Conservation (phyloP, 306 rosid genomes). For the Senna siamea region DNA sequence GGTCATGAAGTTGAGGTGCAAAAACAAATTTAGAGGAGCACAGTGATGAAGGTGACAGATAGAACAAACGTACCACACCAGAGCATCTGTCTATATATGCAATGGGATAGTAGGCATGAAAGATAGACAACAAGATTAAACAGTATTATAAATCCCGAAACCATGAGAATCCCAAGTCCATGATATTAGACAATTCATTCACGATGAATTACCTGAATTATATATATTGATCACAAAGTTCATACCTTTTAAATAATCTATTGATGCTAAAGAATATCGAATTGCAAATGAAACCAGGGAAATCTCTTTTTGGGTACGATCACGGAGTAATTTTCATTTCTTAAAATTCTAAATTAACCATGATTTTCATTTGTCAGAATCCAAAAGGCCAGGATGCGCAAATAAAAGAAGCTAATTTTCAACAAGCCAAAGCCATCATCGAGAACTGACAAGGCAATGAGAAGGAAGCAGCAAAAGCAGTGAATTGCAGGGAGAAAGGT, state of each 20-base stretch:
- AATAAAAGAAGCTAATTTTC: no score
- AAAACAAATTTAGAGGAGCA: conserved; percentile 6
- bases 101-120: conserved; percentile 16
- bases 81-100: background rate
- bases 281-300: conserved; percentile 15
- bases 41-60: background rate
- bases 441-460: no score
- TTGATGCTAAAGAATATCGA: background rate
- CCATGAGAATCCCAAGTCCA: background rate
- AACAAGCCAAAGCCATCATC: no score
- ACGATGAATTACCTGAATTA: background rate
- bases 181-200: background rate
- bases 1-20: background rate
- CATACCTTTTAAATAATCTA: conserved; percentile 7
- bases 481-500: conserved; percentile 5
- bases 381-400: no score
- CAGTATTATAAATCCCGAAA: conserved; percentile 23
- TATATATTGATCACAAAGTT: conserved; percentile 6
- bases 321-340: background rate
- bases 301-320: conserved; percentile 14
- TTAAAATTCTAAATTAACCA: conserved; percentile 7
- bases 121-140: conserved; percentile 31
- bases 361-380: no score
- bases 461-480: conserved; percentile 18
- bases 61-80: conserved; percentile 7